Evolutionary conservation across 805 yeast species (phyloP).

Genomic region (Starmerella powellii): DNA sequence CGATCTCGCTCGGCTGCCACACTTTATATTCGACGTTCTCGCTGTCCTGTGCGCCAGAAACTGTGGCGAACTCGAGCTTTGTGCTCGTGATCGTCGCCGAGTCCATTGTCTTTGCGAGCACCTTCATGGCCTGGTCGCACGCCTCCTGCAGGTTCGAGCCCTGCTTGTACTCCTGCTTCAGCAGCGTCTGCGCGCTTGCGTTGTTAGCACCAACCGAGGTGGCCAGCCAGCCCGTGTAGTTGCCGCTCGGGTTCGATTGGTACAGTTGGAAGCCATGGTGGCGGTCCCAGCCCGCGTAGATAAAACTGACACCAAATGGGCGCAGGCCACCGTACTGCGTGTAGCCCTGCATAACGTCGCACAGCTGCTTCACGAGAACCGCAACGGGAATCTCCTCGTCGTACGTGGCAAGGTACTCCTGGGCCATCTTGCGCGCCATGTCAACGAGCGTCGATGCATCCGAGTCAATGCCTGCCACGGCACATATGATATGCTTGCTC

Average conservation of each 20-base stretch:
- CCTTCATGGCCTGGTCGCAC: constrained; percentile 76
- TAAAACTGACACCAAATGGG: constrained; percentile 94
- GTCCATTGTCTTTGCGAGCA: constrained; percentile 89
- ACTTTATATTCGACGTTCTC: constrained; percentile 52
- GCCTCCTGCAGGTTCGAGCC: constrained; percentile 59
- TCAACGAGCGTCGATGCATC: constrained; percentile 88
- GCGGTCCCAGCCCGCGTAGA: constrained; percentile 92
- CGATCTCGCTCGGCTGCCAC: constrained; percentile 72
- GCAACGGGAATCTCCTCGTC: constrained; percentile 93
- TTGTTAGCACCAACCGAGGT: constrained; percentile 94
- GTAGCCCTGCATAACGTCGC: constrained; percentile 93
- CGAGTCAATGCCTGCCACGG: constrained; percentile 97
- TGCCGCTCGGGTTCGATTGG: constrained; percentile 95
- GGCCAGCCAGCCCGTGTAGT: constrained; percentile 97
- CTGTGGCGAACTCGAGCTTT: constrained; percentile 82
- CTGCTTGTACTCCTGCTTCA: constrained; percentile 89
- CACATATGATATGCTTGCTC: constrained; percentile 62
- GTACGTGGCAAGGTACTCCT: constrained; percentile 70
- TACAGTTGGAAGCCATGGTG: constrained; percentile 80
- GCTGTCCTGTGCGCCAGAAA: not conserved
- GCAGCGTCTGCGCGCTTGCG: constrained; percentile 86
- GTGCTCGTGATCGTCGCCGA: constrained; percentile 73
- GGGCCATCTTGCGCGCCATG: constrained; percentile 76
- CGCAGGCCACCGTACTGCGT: constrained; percentile 98
- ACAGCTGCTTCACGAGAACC: constrained; percentile 70